Evolutionary conservation across 139 green algal genomes (phyloP).

Genomic region (Gonium pectorale): DNA sequence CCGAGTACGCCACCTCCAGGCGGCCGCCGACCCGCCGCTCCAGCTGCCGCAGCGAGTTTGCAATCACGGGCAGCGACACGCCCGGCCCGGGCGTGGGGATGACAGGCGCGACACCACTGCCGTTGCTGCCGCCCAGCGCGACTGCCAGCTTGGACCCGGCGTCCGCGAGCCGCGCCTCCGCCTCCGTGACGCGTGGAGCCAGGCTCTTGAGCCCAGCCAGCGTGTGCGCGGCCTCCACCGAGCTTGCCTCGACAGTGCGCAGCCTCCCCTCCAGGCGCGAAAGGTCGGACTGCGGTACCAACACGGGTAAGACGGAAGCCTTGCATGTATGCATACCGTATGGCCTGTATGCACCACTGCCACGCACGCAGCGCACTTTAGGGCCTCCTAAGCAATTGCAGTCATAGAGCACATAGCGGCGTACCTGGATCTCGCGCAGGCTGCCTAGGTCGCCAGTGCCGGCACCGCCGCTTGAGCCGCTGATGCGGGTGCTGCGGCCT

Average conservation of each 20-base stretch:
- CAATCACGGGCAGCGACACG: constrained; percentile 6
- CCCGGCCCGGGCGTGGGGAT: neutral
- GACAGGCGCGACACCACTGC: neutral
- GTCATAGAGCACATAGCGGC: neutral
- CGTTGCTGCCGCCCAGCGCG: constrained; percentile 2
- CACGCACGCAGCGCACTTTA: too few species aligned
- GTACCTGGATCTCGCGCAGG: constrained; percentile 3
- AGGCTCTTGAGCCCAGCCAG: constrained; percentile 16
- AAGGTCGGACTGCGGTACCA: constrained; percentile 1
- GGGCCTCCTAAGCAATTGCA: too few species aligned
- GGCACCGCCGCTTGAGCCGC: neutral
- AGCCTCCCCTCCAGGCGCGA: neutral
- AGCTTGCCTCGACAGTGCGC: neutral
- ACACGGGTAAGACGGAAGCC: neutral
- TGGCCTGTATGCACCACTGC: too few species aligned
- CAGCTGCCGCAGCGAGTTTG: neutral
- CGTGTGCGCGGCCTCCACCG: constrained; percentile 19
- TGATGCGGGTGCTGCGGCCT: neutral
- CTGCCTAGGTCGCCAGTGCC: neutral
- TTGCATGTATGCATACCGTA: too few species aligned
- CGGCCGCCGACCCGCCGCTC: constrained; percentile 7
- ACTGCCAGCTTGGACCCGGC: constrained; percentile 11
- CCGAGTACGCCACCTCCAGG: neutral
- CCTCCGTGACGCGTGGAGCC: constrained; percentile 14
- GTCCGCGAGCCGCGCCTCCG: constrained; percentile 10